Conservation (phyloP, 164 flowering plant genomes). For the Nymphaea thermarum region DNA sequence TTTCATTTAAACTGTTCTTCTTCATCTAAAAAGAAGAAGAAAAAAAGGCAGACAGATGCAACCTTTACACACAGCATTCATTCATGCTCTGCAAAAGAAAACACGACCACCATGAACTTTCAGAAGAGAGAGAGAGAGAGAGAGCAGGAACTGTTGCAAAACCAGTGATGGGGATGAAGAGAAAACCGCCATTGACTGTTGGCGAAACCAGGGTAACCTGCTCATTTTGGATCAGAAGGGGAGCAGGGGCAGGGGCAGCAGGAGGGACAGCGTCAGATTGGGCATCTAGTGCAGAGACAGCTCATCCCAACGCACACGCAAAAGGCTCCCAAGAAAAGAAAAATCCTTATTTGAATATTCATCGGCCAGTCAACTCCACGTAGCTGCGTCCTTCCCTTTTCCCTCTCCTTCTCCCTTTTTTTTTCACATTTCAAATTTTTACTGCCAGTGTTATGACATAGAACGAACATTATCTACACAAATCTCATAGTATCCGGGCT, state of each 20-base stretch:
- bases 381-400: conserved; percentile 11
- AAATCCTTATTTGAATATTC: conserved; percentile 6
- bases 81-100: background rate
- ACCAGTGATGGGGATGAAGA: background rate
- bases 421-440: too few species aligned
- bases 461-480: too few species aligned
- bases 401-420: background rate
- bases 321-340: background rate
- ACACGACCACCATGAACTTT: too few species aligned
- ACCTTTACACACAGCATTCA: background rate
- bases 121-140: background rate
- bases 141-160: too few species aligned
- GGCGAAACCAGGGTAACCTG: background rate
- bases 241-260: conserved; percentile 2
- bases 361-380: conserved; percentile 21
- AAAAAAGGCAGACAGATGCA: background rate
- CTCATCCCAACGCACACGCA: conserved; percentile 15
- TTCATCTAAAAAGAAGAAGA: too few species aligned
- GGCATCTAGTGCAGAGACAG: conserved; percentile 22
- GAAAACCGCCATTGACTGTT: background rate
- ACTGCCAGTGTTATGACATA: too few species aligned
- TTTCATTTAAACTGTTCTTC: too few species aligned
- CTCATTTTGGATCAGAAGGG: background rate
- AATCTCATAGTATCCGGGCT: too few species aligned
- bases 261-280: conserved; percentile 12